Base-by-base conservation (phyloP, 306 rosid species). In the Rosa chinensis region DNA sequence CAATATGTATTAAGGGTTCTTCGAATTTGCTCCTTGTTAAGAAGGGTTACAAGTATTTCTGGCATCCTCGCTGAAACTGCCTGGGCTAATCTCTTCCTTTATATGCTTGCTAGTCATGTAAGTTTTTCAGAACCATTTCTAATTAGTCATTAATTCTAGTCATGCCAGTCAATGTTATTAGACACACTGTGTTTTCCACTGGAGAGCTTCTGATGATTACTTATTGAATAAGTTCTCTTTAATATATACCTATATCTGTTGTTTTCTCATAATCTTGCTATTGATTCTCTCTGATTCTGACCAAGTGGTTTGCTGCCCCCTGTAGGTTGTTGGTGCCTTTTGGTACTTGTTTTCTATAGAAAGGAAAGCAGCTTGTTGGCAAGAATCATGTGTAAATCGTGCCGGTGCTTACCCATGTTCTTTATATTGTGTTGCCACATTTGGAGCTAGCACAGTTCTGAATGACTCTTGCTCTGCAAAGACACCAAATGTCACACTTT, bases 61-160 rank as follows among this genome's bases (percentile, higher is more conserved):
- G 64, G 78, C 50, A 72, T 62, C 18, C 77, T 80, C 8, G 42
- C 81, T 42, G 66, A 58, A 73, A 73, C 79, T 10, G 76, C 70
- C 5, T 78, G 82, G 85, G 79, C 59, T 14, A 82, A 82, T 21
- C 78, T 82, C 35, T 72, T 67, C 12, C 76, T 82, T 23, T 82
- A 43, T 10, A 56, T 78, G 53, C 76, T 82, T 0, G 76, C 82
- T 2, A 82, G 82, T 63, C 82, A 78, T 49, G 85, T 78, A 78
- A 75, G 44, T 4, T 42, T 5, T 42, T 7, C 44, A 42, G 44
- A 40, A 40, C 42, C 42, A 40, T 40, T 40, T 40, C 42, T 40
- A 40, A 5, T 40, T 40, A 5, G 4, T 40, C 5, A 40, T 40
- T 40, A 40, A 40, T 40, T 3, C 42, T 40, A 40, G 4, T 40